A percentile compares a stretch with the other conserved stretches of the same genome.
Evolutionary conservation across 2,329 filamentous ascomycete genomes (phyloP).

Genomic region (Stemphylium beticola): DNA sequence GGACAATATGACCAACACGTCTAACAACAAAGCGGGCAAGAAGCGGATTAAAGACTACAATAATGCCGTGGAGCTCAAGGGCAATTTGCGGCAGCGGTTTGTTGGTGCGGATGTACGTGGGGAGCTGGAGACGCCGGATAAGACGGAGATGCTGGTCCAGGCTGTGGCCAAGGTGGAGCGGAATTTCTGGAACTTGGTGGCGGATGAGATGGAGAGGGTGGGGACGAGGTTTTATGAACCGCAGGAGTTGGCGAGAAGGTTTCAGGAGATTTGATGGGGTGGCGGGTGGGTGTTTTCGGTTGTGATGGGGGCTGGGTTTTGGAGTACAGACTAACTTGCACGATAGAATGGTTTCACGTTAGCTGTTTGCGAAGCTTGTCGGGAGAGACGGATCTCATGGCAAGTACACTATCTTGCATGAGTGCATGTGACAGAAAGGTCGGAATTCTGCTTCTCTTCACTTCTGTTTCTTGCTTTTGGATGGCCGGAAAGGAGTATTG

Average conservation of each 20-base stretch:
- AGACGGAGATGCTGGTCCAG: constrained; percentile 33
- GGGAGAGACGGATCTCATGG: too few relatives aligned
- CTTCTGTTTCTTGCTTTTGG: too few relatives aligned
- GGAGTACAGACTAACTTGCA: too few relatives aligned
- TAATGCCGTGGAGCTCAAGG: constrained; percentile 29
- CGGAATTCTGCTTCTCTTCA: too few relatives aligned
- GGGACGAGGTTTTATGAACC: constrained; percentile 31
- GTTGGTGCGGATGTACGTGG: constrained; percentile 6
- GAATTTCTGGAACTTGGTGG: constrained; percentile 42
- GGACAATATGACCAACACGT: neutral
- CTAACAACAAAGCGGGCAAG: constrained; percentile 21
- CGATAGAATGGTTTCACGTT: too few relatives aligned
- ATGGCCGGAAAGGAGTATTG: too few relatives aligned
- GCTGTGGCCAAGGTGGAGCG: constrained; percentile 37
- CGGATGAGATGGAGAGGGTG: constrained; percentile 39
- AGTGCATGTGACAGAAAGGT: too few relatives aligned
- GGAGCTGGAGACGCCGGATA: constrained; percentile 25
- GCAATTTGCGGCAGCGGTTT: constrained; percentile 27
- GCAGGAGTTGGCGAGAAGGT: constrained; percentile 25
- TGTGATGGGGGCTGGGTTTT: too few relatives aligned
- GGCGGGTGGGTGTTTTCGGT: too few relatives aligned
- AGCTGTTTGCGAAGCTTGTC: too few relatives aligned
- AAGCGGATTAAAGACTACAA: constrained; percentile 32
- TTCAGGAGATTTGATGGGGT: constrained; percentile 12
- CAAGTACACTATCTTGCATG: too few relatives aligned